Base-by-base conservation (phyloP, 768 basidiomycete genomes). In the Leccinum olivaceopallidum region DNA sequence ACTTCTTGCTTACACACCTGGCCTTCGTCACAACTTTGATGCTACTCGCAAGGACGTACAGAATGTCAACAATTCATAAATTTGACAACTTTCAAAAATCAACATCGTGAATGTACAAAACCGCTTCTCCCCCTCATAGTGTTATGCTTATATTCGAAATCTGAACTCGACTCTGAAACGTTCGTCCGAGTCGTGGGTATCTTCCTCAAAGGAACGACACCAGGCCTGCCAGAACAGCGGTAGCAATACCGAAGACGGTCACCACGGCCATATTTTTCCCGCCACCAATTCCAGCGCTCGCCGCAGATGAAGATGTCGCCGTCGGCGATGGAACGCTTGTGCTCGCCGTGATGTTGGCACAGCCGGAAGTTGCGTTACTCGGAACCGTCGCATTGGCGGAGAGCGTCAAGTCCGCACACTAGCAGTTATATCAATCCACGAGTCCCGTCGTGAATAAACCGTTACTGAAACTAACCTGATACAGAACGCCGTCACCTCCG, bases 341-440 rank as follows among this genome's bases (percentile, higher is more conserved):
- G 57, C 55, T 63, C 16, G 72, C 58, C 28, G 72, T 74, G 34
- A 74, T 64, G 55, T 76, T 79, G 16, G 73, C 56, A 69, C 80
- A 80, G 13, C 54, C 44, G 20, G 65, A 63, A 3, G 71, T 68
- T 34, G 77, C 68, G 58, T 76, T 80, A 36, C 80, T 75, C 1
- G 85, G 79, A 34, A 85, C 75, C 18, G 77, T 80, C 63, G 78
- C 78, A 67, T 71, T 80, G 20, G 76, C 80, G 47, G 85, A 81
- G 34, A 95, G 76, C 20, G 87, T 86, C 65, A 95, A 72, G 74
- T 95, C 94, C 39, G 93, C 82, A 69, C 92, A 95, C 89, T 94
- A 67, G 13, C 54, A 10, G 16, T 61, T 52, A 39, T 18, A 24
- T 63, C 3, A 30, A 39, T 28, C 47, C 53, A 16, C 49, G 8